Percentiles rank a stretch among this genome's conserved stretches.
Conservation (phyloP, 306 rosid species). For the Glycyrrhiza uralensis region DNA sequence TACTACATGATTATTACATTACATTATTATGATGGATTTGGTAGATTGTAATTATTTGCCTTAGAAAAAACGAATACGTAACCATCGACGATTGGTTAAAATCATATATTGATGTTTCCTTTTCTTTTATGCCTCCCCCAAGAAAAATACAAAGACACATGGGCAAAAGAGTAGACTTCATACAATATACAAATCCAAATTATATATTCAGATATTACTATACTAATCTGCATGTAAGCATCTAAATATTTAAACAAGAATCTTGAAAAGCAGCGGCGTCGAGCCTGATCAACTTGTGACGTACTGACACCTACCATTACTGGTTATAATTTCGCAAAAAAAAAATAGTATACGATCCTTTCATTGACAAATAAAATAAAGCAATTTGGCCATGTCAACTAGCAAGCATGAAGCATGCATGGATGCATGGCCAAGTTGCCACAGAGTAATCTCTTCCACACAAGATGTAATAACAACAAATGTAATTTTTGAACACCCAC, state of each 20-base stretch:
- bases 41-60: no score
- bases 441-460: not conserved
- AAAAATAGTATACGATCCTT: not conserved
- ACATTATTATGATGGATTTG: no score
- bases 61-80: no score
- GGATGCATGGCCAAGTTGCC: not conserved
- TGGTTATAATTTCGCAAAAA: not conserved
- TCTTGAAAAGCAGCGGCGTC: not conserved
- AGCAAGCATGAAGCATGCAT: no score
- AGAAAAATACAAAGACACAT: no score
- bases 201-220: not conserved
- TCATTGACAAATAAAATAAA: constrained; percentile 15
- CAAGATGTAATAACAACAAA: not conserved
- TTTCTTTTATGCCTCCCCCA: no score
- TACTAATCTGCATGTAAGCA: not conserved
- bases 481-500: no score
- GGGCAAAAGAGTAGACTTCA: constrained; percentile 1
- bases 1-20: no score
- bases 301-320: constrained; percentile 6
- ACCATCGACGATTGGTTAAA: no score
- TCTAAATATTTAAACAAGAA: constrained; percentile 12
- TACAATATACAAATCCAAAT: not conserved
- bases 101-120: no score
- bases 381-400: constrained; percentile 12
- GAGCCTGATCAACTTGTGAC: constrained; percentile 13